A percentile compares a stretch with the other conserved stretches of the same genome.
These are phyloP conservation scores for Athelia psychrophila DNA, from an alignment of 1,284 basidiomycete genomes.

Conservation along the genomic window DNA sequence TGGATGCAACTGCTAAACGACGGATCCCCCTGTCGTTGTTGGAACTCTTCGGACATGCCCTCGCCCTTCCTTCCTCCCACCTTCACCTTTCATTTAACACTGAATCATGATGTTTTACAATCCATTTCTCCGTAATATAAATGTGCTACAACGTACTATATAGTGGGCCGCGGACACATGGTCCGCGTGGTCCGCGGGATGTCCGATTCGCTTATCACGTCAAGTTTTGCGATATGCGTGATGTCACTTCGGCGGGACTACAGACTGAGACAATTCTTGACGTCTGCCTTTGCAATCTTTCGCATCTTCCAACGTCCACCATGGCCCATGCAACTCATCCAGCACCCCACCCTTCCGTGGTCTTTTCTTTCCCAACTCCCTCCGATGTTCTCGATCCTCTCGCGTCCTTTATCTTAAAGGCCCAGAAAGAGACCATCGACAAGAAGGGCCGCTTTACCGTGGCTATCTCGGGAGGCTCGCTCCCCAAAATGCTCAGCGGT, in stretches of 20 bases:
- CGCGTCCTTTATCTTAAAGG: conserved; percentile 82
- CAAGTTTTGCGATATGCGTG: not conserved
- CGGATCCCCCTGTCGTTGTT: not conserved
- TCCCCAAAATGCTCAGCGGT: conserved; percentile 81
- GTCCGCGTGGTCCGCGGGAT: too few species aligned
- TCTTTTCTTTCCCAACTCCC: conserved; percentile 69
- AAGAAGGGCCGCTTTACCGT: conserved; percentile 90
- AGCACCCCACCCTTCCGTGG: conserved; percentile 62
- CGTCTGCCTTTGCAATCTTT: not conserved
- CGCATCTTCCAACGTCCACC: conserved; percentile 6
- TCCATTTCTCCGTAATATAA: too few species aligned
- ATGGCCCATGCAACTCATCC: conserved; percentile 38
- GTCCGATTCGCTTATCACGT: not conserved
- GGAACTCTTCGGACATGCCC: too few species aligned
- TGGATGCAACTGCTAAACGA: conserved; percentile 84
- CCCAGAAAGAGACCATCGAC: conserved; percentile 87
- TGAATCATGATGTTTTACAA: too few species aligned
- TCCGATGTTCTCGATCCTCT: conserved; percentile 62
- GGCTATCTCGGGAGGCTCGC: conserved; percentile 91
- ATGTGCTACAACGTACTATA: too few species aligned
- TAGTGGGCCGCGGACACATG: too few species aligned
- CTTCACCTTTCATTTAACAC: too few species aligned
- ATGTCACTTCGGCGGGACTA: not conserved
- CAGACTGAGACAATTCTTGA: too few species aligned
- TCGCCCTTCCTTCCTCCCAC: too few species aligned